Evolutionary conservation across 148 eudicot species (phyloP), one percentile per base, ranked within the genome.

Genomic region (Rhododendron henanense): DNA sequence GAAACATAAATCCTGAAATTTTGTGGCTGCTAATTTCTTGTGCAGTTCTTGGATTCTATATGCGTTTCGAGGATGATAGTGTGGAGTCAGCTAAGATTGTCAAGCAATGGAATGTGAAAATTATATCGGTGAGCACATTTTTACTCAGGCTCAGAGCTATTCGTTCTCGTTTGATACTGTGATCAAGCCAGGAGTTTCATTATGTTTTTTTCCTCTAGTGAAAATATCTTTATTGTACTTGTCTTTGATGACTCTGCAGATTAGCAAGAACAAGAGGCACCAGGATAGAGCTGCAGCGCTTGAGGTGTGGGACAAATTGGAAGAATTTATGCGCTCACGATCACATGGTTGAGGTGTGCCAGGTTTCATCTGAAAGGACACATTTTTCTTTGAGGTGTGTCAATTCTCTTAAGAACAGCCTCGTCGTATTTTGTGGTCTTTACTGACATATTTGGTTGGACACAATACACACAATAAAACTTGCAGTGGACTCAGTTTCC

Each of bases 201-300:
- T 21, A 53, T 48, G 63, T 13, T 57, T 53, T 48, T 25, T 35
- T 41, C 15, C 28, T 23, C 39, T 2, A 48, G 10, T 67, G 15
- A 55, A 53, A 65, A 33, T 19, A 10, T 47, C 13, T 47, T 73
- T 74, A 69, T 78, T 47, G 48, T 65, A 55, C 35, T 41, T 45
- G 25, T 83, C 61, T 33, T 77, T 67, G 55, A 71, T 19, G 16
- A 67, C 31, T 65, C 8, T 59, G 88, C 92, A 96, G 99, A 95
- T 96, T 45, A 96, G 99, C 90, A 96, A 96, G 90, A 96, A 95
- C 90, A 96, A 96, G 83, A 84, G 99, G 28, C 99, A 96, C 84
- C 99, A 96, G 87, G 99, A 96, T 85, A 93, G 98, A 91, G 99
- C 96, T 87, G 99, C 99, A 35, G 99, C 98, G 28, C 93, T 96